Conservation (phyloP, 257 asterid genomes). For the Orobanche coerulescens region DNA sequence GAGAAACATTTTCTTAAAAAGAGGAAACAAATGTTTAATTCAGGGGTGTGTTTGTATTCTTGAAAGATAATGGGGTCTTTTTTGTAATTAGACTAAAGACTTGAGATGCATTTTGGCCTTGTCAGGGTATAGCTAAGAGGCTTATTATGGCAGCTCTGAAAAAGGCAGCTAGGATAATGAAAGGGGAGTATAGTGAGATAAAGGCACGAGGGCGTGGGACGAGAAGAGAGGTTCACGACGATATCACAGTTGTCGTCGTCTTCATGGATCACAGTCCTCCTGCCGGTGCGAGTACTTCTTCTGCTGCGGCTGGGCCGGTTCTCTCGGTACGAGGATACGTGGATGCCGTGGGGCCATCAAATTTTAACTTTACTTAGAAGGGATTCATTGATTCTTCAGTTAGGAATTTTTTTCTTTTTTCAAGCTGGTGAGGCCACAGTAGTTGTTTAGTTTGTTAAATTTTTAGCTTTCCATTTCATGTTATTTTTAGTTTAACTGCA, state of each 20-base stretch:
- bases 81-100: no score
- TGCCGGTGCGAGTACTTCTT: no score
- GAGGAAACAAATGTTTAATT: no score
- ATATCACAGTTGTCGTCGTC: constrained; percentile 59
- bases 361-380: constrained; percentile 3
- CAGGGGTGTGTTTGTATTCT: no score
- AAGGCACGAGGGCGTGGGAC: constrained; percentile 38
- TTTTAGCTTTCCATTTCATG: no score
- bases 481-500: no score
- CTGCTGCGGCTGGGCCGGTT: no score
- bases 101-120: no score
- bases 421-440: background rate
- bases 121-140: constrained; percentile 75
- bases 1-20: no score
- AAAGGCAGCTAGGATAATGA: constrained; percentile 35
- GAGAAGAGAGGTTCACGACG: constrained; percentile 59
- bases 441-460: no score
- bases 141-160: constrained; percentile 46
- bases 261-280: constrained; percentile 49
- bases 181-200: constrained; percentile 38
- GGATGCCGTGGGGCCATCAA: constrained; percentile 49
- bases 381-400: background rate
- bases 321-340: constrained; percentile 53
- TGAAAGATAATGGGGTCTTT: no score
- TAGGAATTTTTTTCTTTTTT: no score